These are phyloP conservation scores for Boletus insuetus DNA, from an alignment of 768 basidiomycete genomes.

Conservation along the genomic window DNA sequence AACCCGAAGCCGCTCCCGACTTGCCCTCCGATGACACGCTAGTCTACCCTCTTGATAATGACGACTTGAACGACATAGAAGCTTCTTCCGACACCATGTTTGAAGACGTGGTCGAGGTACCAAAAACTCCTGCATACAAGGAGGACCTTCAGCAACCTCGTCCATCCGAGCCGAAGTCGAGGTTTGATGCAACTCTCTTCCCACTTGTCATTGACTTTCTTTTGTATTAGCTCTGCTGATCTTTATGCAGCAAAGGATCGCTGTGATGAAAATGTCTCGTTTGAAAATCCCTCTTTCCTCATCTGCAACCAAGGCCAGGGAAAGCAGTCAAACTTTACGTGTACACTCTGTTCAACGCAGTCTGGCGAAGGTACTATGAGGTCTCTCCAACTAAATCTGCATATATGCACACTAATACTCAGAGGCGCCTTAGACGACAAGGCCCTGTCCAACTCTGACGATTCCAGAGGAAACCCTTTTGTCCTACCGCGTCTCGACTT, in stretches of 20 bases:
- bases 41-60: conserved; percentile 4
- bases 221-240: conserved; percentile 6
- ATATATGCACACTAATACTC: conserved; percentile 20
- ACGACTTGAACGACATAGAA: conserved; percentile 9
- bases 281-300: background rate
- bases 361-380: conserved; percentile 20
- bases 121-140: conserved; percentile 17
- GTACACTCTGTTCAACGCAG: conserved; percentile 19
- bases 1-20: background rate
- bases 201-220: conserved; percentile 10
- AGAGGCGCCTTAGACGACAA: conserved; percentile 6
- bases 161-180: background rate
- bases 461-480: background rate
- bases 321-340: conserved; percentile 13
- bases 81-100: conserved; percentile 24
- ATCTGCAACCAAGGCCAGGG: conserved; percentile 21
- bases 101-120: background rate
- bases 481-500: conserved; percentile 12
- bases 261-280: background rate
- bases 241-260: background rate
- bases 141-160: background rate
- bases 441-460: background rate
- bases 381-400: background rate
- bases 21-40: conserved; percentile 27
- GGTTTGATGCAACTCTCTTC: conserved; percentile 14